Percentiles rank a stretch among this genome's conserved stretches.
phyloP scores from a whole-genome alignment of 2,329 filamentous ascomycete genomes.

The Trichoderma arundinaceum region DNA sequence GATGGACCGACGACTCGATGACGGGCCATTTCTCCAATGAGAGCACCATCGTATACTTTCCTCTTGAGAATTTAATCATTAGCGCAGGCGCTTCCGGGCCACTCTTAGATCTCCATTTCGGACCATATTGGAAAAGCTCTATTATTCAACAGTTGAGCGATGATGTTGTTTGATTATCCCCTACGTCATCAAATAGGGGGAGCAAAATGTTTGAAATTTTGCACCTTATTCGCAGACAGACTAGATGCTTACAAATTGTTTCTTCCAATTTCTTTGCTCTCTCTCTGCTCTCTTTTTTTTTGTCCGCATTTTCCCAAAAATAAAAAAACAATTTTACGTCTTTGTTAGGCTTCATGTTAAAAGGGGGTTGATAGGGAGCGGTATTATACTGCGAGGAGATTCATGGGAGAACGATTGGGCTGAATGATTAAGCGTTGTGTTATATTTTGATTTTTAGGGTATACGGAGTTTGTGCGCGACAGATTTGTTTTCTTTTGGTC shows the following conservation, averaged over 20 bases:
- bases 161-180: neutral
- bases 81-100: slow-evolving; percentile 15
- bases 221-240: neutral
- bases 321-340: neutral
- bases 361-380: neutral
- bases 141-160: neutral
- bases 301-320: neutral
- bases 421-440: slow-evolving; percentile 1
- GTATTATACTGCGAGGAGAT: neutral
- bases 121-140: neutral
- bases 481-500: neutral
- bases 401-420: neutral
- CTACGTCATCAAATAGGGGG: neutral
- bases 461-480: neutral
- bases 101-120: neutral
- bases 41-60: too few species aligned
- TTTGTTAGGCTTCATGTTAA: neutral
- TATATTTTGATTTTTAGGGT: neutral
- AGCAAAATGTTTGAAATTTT: neutral
- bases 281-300: neutral
- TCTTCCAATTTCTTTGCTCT: neutral
- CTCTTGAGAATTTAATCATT: neutral
- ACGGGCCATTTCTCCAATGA: neutral
- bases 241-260: neutral
- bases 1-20: too few species aligned